phyloP scores from a whole-genome alignment of 2,329 filamentous ascomycete species.

The Beauveria sp. region DNA sequence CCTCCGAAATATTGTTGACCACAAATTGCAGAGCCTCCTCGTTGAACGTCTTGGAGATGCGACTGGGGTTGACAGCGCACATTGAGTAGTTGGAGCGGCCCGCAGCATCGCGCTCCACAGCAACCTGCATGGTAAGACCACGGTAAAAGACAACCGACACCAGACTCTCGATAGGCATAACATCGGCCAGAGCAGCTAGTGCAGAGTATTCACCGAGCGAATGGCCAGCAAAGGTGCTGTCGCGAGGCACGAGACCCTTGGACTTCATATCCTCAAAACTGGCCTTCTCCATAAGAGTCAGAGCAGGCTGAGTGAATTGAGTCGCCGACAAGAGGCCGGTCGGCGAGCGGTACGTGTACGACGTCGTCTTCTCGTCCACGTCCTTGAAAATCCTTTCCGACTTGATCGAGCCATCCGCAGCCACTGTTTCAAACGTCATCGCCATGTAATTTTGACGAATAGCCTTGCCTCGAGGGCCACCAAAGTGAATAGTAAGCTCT shows the following conservation, averaged over 20 bases:
- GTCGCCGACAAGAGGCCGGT: conserved; percentile 92
- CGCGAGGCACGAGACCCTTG: conserved; percentile 89
- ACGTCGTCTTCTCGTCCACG: conserved; percentile 84
- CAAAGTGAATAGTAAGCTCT: conserved; percentile 96
- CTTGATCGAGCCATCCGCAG: conserved; percentile 84
- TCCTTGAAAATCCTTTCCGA: conserved; percentile 99
- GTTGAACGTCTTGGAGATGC: conserved; percentile 98
- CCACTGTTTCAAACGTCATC: conserved; percentile 99
- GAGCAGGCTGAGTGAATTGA: conserved; percentile 94
- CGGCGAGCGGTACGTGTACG: conserved; percentile 94
- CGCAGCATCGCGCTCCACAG: conserved; percentile 87
- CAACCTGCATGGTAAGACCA: conserved; percentile 97
- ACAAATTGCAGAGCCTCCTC: conserved; percentile 96
- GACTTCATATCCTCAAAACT: conserved; percentile 98
- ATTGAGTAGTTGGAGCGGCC: conserved; percentile 98
- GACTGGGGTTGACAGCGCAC: conserved; percentile 97
- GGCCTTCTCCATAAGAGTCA: conserved; percentile 99
- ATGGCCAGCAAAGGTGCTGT: conserved; percentile 96
- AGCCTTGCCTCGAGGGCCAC: conserved; percentile 90
- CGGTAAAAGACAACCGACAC: conserved; percentile 99
- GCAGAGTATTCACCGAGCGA: conserved; percentile 98
- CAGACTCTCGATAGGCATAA: conserved; percentile 98
- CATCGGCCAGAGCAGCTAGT: conserved; percentile 88
- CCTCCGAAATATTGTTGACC: conserved; percentile 88
- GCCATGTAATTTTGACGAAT: conserved; percentile 99